Percentiles rank a stretch among this genome's conserved stretches.
phyloP scores from a whole-genome alignment of 805 yeast species.

The Wickerhamomyces queroliae region DNA sequence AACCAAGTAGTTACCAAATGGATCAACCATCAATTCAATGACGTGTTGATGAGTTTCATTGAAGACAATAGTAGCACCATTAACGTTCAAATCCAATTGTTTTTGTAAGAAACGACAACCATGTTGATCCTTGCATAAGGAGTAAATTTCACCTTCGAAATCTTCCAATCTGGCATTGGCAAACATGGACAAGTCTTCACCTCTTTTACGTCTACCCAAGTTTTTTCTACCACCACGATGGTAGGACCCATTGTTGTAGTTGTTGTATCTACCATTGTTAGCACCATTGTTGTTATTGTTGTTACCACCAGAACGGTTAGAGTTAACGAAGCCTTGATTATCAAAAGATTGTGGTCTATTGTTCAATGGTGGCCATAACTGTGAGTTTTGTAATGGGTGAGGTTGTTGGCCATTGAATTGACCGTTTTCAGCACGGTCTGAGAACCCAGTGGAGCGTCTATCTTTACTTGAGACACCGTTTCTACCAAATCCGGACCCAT shows the following conservation, averaged over 20 bases:
- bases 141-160: conserved; percentile 66
- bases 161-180: conserved; percentile 63
- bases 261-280: conserved; percentile 10
- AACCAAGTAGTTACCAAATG: conserved; percentile 94
- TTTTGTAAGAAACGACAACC: conserved; percentile 92
- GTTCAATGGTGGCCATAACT: conserved; percentile 20
- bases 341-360: conserved; percentile 16
- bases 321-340: conserved; percentile 3
- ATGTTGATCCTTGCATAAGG: conserved; percentile 91
- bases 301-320: conserved; percentile 8
- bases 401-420: conserved; percentile 7
- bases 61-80: conserved; percentile 70
- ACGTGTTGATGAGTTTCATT: conserved; percentile 73
- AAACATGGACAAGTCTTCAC: conserved; percentile 66
- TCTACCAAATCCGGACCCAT: not conserved
- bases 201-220: conserved; percentile 19
- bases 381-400: conserved; percentile 15
- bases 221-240: conserved; percentile 15
- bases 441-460: conserved; percentile 5
- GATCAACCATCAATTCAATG: conserved; percentile 87
- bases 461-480: not conserved
- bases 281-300: conserved; percentile 8
- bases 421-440: conserved; percentile 8
- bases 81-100: conserved; percentile 63
- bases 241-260: conserved; percentile 1